Evolutionary conservation across 1,284 basidiomycete species (phyloP).

Genomic region (Rhizoctonia solani): DNA sequence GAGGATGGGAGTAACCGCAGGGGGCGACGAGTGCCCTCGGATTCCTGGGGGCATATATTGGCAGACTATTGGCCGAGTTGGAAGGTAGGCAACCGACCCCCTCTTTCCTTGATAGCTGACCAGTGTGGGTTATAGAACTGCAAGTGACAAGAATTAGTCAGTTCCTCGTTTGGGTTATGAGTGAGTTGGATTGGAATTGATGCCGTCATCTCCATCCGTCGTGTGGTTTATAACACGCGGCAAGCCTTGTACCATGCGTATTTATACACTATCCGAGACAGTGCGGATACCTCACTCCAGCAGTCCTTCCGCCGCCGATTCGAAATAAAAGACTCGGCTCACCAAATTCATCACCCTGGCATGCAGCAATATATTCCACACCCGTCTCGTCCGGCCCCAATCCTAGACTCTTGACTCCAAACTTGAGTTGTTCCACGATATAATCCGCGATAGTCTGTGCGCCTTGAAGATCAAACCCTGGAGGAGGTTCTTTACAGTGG

Average conservation of each 20-base stretch:
- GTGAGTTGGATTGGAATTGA: no score
- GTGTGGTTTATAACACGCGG: no score
- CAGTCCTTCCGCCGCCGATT: no score
- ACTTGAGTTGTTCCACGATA: slow-evolving; percentile 34
- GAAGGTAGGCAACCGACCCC: not conserved
- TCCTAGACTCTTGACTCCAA: slow-evolving; percentile 45
- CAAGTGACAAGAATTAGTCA: slow-evolving; percentile 11
- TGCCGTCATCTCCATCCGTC: no score
- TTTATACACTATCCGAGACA: no score
- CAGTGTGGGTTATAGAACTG: slow-evolving; percentile 3
- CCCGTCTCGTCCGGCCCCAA: slow-evolving; percentile 53
- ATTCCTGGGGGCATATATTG: no score
- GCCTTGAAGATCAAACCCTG: slow-evolving; percentile 44
- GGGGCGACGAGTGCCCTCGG: no score
- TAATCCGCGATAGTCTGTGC: slow-evolving; percentile 47
- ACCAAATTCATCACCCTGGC: slow-evolving; percentile 77
- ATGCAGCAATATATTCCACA: slow-evolving; percentile 61
- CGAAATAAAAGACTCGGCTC: slow-evolving; percentile 43
- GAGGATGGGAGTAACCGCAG: no score
- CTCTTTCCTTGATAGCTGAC: not conserved
- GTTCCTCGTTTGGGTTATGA: not conserved
- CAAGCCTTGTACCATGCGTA: no score
- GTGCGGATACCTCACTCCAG: no score
- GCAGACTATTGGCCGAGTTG: not conserved
- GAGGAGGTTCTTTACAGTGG: slow-evolving; percentile 77